phyloP scores from a whole-genome alignment of 768 basidiomycete genomes.

The Coprinopsis marcescibilis region DNA sequence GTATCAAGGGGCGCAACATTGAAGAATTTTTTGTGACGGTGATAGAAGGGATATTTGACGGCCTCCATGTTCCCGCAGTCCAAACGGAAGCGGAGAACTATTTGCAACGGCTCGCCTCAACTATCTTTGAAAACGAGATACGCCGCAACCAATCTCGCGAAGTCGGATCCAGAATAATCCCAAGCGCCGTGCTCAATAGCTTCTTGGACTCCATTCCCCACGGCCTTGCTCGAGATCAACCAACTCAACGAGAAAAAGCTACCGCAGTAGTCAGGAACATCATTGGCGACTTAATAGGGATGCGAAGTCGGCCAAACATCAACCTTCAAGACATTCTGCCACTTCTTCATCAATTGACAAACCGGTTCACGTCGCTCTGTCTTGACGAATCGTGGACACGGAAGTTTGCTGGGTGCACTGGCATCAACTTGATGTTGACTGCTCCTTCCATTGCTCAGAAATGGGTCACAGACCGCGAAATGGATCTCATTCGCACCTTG shows the following conservation, averaged over 20 bases:
- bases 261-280: constrained; percentile 56
- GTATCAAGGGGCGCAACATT: constrained; percentile 63
- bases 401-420: constrained; percentile 86
- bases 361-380: constrained; percentile 79
- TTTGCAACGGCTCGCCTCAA: constrained; percentile 60
- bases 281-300: constrained; percentile 58
- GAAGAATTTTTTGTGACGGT: constrained; percentile 66
- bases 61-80: constrained; percentile 63
- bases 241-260: constrained; percentile 54
- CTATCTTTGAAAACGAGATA: constrained; percentile 73
- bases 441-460: constrained; percentile 65
- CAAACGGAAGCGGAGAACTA: constrained; percentile 65
- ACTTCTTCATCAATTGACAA: constrained; percentile 76
- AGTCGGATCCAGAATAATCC: constrained; percentile 42
- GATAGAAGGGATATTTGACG: constrained; percentile 75
- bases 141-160: constrained; percentile 52
- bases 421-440: constrained; percentile 74
- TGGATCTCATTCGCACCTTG: constrained; percentile 85
- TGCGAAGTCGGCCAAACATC: constrained; percentile 43
- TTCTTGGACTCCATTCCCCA: constrained; percentile 80
- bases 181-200: constrained; percentile 55
- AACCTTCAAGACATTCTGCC: constrained; percentile 51
- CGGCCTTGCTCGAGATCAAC: constrained; percentile 62
- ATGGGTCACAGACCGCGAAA: constrained; percentile 83
- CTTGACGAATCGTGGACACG: constrained; percentile 87